These are phyloP conservation scores for Coelastrella sp. DNA, from an alignment of 139 green algal species.

Conservation along the genomic window DNA sequence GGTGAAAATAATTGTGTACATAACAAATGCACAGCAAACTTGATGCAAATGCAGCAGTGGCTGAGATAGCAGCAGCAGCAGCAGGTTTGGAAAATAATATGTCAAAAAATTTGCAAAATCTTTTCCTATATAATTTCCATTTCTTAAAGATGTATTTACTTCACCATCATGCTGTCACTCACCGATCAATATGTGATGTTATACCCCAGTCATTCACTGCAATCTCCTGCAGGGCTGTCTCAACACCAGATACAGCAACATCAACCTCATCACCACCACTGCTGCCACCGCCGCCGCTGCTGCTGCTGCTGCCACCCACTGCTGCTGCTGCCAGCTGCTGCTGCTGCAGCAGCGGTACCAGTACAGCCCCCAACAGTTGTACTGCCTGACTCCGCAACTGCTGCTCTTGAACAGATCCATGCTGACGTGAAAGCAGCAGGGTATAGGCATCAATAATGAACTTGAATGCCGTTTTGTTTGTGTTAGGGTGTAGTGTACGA, in stretches of 20 bases:
- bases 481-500: conserved; percentile 13
- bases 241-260: neutral
- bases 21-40: too few species aligned
- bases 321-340: conserved; percentile 35
- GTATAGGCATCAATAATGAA: neutral
- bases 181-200: neutral
- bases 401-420: neutral
- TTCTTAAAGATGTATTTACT: neutral
- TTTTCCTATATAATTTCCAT: too few species aligned
- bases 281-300: neutral
- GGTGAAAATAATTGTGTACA: too few species aligned
- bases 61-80: too few species aligned
- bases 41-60: too few species aligned
- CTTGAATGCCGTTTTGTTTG: conserved; percentile 18
- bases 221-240: neutral
- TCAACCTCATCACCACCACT: neutral
- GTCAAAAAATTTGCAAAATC: too few species aligned
- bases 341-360: conserved; percentile 30
- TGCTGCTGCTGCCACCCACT: conserved; percentile 30
- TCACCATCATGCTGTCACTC: neutral
- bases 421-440: neutral
- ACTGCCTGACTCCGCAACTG: neutral
- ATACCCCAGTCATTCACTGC: neutral
- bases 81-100: too few species aligned
- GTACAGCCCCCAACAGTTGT: neutral